These are phyloP conservation scores for Penicillium chermesinum DNA, from an alignment of 495 filamentous ascomycete genomes.

Conservation along the genomic window DNA sequence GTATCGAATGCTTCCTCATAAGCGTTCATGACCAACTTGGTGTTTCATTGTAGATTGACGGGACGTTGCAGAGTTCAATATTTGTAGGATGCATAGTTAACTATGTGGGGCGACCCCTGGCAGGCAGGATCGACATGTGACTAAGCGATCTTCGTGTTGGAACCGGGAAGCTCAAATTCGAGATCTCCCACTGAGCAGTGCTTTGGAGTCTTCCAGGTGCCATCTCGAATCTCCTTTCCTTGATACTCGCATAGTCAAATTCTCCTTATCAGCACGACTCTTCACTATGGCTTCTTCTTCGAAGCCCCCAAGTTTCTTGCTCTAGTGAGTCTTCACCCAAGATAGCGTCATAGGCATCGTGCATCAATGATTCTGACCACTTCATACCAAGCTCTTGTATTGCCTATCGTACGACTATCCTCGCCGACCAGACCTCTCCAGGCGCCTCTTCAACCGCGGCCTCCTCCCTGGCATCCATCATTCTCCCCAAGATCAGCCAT, in stretches of 20 bases:
- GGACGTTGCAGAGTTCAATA: too few relatives aligned
- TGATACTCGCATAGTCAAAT: neutral
- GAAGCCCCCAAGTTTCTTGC: slow-evolving; percentile 63
- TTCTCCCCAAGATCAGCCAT: slow-evolving; percentile 93
- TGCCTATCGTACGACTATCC: slow-evolving; percentile 83
- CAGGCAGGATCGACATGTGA: neutral
- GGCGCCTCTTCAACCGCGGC: slow-evolving; percentile 63
- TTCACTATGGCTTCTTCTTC: slow-evolving; percentile 73
- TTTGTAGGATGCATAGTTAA: too few relatives aligned
- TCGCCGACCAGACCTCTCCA: slow-evolving; percentile 80
- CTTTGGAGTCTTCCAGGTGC: neutral
- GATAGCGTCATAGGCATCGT: neutral
- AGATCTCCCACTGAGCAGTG: too few relatives aligned
- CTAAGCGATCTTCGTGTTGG: neutral
- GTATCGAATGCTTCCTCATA: too few relatives aligned
- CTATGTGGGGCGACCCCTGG: too few relatives aligned
- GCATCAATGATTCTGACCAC: slow-evolving; percentile 14
- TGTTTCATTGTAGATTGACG: too few relatives aligned
- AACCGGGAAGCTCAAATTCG: too few relatives aligned
- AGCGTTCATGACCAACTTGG: too few relatives aligned
- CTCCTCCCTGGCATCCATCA: slow-evolving; percentile 83
- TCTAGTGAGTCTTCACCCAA: slow-evolving; percentile 57
- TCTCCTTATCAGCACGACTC: neutral
- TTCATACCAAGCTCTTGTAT: slow-evolving; percentile 68
- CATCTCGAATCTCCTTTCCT: neutral